These are phyloP conservation scores for Streptanthus diversifolius DNA, from an alignment of 345 rosid genomes.

Conservation along the genomic window DNA sequence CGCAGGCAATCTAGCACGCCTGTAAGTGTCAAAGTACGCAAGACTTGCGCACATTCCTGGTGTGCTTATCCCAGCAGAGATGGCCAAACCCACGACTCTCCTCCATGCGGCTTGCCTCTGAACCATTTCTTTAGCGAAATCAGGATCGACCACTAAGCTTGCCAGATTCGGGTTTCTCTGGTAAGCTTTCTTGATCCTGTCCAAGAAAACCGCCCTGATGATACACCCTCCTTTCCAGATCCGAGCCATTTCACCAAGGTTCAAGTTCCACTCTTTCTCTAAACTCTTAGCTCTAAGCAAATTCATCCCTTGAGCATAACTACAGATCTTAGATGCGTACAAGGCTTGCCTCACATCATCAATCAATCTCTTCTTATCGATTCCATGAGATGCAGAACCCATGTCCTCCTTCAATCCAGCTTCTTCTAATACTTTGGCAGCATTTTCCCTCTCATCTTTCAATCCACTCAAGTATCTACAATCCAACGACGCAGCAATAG, in stretches of 20 bases:
- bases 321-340: slow-evolving; percentile 85
- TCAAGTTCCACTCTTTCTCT: slow-evolving; percentile 78
- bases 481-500: slow-evolving; percentile 89
- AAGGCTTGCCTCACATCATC: slow-evolving; percentile 92
- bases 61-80: slow-evolving; percentile 83
- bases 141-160: slow-evolving; percentile 81
- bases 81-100: slow-evolving; percentile 82
- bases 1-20: slow-evolving; percentile 90
- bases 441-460: slow-evolving; percentile 81
- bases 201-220: slow-evolving; percentile 87
- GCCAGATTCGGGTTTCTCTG: slow-evolving; percentile 78
- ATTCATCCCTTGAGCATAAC: slow-evolving; percentile 97
- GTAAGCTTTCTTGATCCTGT: slow-evolving; percentile 92
- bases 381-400: slow-evolving; percentile 34
- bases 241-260: slow-evolving; percentile 85
- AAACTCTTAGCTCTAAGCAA: slow-evolving; percentile 84
- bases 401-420: slow-evolving; percentile 76
- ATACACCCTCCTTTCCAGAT: slow-evolving; percentile 99
- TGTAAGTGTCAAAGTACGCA: slow-evolving; percentile 82
- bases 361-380: slow-evolving; percentile 76
- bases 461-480: slow-evolving; percentile 88
- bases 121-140: slow-evolving; percentile 87
- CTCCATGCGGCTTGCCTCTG: slow-evolving; percentile 97
- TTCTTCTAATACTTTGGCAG: slow-evolving; percentile 53
- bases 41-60: slow-evolving; percentile 97